These are phyloP conservation scores for Mikania micrantha DNA, from an alignment of 129 eudicot species.

Conservation along the genomic window DNA sequence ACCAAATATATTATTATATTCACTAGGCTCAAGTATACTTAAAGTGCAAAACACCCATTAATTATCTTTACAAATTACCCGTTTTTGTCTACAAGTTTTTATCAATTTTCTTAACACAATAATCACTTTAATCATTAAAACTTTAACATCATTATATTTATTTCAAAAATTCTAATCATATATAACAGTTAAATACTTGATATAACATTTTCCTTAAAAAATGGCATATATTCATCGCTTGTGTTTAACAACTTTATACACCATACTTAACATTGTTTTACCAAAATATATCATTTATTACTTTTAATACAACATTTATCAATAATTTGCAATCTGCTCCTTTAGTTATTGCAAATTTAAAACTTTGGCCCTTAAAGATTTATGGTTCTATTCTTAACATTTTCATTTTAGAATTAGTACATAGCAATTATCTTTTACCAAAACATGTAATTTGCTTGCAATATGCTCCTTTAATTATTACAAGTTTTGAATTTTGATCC, in stretches of 20 bases:
- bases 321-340: too few species aligned
- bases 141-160: not conserved
- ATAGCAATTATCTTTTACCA: too few species aligned
- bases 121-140: not conserved
- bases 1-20: constrained; percentile 12
- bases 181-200: not conserved
- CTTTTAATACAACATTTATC: too few species aligned
- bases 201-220: not conserved
- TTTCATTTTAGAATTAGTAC: too few species aligned
- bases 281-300: not conserved
- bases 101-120: not conserved
- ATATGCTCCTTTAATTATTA: not conserved
- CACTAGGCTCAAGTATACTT: constrained; percentile 26
- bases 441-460: not conserved
- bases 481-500: too few species aligned
- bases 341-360: too few species aligned
- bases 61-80: constrained; percentile 6
- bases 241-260: not conserved
- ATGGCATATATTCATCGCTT: not conserved
- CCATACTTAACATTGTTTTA: too few species aligned
- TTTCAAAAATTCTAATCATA: not conserved
- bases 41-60: constrained; percentile 17
- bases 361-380: not conserved
- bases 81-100: not conserved
- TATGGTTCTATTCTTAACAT: too few species aligned